Conservation (phyloP, 441 rosid species). For the Gossypium armourianum region DNA sequence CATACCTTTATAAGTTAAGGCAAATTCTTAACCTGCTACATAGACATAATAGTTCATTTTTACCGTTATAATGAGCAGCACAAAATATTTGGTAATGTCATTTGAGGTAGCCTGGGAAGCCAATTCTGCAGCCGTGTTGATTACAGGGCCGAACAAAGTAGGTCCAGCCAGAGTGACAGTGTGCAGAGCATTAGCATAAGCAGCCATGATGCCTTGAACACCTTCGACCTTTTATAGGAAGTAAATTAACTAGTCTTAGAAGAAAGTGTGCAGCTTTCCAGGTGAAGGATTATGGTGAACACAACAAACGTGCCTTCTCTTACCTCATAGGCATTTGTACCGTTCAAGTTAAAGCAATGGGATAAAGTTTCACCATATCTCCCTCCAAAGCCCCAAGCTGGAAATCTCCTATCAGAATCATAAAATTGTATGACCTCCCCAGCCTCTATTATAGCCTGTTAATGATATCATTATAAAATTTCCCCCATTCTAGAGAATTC, state of each 20-base stretch:
- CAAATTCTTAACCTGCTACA: not conserved
- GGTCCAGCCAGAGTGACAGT: slow-evolving; percentile 67
- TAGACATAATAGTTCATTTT: not conserved
- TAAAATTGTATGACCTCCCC: slow-evolving; percentile 80
- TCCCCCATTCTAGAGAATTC: not conserved
- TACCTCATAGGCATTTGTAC: slow-evolving; percentile 47
- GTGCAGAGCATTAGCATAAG: slow-evolving; percentile 49
- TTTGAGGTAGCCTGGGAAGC: slow-evolving; percentile 44
- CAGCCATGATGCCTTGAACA: slow-evolving; percentile 66
- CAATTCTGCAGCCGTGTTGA: slow-evolving; percentile 54
- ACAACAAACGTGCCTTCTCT: not conserved
- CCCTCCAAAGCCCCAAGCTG: slow-evolving; percentile 88
- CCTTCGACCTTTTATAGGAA: slow-evolving; percentile 51
- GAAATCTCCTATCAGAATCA: slow-evolving; percentile 60
- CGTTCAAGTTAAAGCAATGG: slow-evolving; percentile 70
- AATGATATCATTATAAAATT: slow-evolving; percentile 7
- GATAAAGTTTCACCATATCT: slow-evolving; percentile 41
- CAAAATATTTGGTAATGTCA: slow-evolving; percentile 42
- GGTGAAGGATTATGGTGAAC: not conserved
- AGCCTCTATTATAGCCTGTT: slow-evolving; percentile 67
- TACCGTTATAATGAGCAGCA: slow-evolving; percentile 75
- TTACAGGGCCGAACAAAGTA: slow-evolving; percentile 60
- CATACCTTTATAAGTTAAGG: not conserved
- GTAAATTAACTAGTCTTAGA: not conserved
- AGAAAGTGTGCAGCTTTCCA: not conserved